Evolutionary conservation across 177 flowering plant species (phyloP).

Genomic region (Telopea speciosissima): DNA sequence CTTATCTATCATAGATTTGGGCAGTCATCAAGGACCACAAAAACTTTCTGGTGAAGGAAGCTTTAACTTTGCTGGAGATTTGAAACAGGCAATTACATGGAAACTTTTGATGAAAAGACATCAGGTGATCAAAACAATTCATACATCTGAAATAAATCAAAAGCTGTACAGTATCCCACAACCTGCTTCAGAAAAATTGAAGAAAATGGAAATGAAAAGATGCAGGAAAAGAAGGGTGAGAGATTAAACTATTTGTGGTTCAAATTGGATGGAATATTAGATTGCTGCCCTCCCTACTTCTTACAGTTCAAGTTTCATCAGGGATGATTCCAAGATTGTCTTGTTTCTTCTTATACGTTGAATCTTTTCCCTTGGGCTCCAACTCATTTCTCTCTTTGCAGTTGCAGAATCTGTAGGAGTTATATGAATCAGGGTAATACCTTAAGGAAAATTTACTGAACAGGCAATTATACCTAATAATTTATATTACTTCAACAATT

Average conservation of each 20-base stretch:
- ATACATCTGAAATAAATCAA: too few relatives aligned
- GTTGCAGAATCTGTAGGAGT: constrained; percentile 35
- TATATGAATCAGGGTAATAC: background rate
- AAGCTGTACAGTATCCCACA: background rate
- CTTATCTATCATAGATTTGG: too few relatives aligned
- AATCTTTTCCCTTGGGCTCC: constrained; percentile 25
- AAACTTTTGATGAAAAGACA: background rate
- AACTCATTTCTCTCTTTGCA: constrained; percentile 28
- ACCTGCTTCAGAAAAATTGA: background rate
- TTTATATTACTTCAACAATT: too few relatives aligned
- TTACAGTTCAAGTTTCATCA: constrained; percentile 36
- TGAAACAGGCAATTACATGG: background rate
- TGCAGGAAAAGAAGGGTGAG: background rate
- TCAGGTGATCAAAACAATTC: background rate
- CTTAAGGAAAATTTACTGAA: background rate
- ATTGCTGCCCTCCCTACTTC: background rate
- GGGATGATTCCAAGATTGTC: constrained; percentile 39
- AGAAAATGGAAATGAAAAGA: background rate
- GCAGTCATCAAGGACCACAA: too few relatives aligned
- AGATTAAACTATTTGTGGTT: too few relatives aligned
- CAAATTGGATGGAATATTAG: background rate
- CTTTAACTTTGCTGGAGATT: background rate
- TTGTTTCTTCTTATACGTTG: constrained; percentile 22
- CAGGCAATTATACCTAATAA: too few relatives aligned
- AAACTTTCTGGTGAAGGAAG: background rate